These are phyloP conservation scores for Gracilaria domingensis DNA, from an alignment of 23 red algal genomes.

Conservation along the genomic window DNA sequence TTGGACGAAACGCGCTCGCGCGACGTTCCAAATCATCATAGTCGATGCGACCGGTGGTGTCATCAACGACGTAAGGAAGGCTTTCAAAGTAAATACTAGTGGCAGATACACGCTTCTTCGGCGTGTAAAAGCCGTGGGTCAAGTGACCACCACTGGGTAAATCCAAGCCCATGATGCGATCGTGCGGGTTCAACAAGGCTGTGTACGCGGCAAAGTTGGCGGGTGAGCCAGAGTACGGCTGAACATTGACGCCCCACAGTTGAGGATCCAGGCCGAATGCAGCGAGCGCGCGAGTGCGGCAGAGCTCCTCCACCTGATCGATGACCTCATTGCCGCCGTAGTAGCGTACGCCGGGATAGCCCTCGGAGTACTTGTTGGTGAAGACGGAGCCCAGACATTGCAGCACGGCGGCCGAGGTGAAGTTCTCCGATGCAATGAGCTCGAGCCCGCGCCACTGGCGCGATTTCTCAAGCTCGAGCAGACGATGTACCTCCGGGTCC, in stretches of 20 bases:
- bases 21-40: conserved; percentile 82
- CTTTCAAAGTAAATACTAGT: conserved; percentile 99
- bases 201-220: conserved; percentile 99
- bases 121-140: conserved; percentile 97
- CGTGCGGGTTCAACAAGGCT: conserved; percentile 87
- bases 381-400: conserved; percentile 93
- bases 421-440: conserved; percentile 95
- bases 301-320: conserved; percentile 89
- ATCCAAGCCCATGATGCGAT: conserved; percentile 98
- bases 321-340: conserved; percentile 95
- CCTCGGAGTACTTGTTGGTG: conserved; percentile 99
- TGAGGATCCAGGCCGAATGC: conserved; percentile 78
- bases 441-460: conserved; percentile 89
- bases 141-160: conserved; percentile 95
- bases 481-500: conserved; percentile 77
- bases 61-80: conserved; percentile 93
- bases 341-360: conserved; percentile 88
- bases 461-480: conserved; percentile 72
- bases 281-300: conserved; percentile 76
- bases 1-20: conserved; percentile 82
- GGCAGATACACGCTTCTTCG: conserved; percentile 88
- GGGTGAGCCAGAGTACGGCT: conserved; percentile 94
- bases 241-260: conserved; percentile 97
- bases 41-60: conserved; percentile 90
- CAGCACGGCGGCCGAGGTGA: conserved; percentile 86